Percentiles rank a stretch among this genome's conserved stretches.
Evolutionary conservation across 2,329 filamentous ascomycete species (phyloP).

Genomic region (Phaeosphaeria sp.): DNA sequence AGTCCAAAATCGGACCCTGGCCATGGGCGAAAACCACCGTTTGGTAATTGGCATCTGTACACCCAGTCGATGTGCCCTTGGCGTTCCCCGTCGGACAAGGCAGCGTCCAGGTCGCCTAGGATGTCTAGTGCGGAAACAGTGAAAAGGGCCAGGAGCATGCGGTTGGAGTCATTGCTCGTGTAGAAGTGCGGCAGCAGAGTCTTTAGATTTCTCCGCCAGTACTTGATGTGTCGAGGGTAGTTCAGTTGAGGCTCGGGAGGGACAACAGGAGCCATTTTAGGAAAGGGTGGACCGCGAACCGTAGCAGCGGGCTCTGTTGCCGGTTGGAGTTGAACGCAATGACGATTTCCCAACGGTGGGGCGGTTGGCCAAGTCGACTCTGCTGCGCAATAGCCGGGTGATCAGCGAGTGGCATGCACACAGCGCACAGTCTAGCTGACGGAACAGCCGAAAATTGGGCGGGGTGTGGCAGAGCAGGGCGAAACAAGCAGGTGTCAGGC

Average conservation of each 20-base stretch:
- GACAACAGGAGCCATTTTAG: slow-evolving; percentile 25
- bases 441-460: background rate
- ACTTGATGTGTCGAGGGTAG: slow-evolving; percentile 72
- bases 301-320: slow-evolving; percentile 10
- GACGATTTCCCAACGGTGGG: slow-evolving; percentile 1
- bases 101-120: slow-evolving; percentile 67
- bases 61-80: slow-evolving; percentile 74
- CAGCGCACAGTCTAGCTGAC: slow-evolving; percentile 1
- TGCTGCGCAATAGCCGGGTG: slow-evolving; percentile 1
- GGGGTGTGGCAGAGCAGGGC: background rate
- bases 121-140: slow-evolving; percentile 85
- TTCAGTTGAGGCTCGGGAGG: slow-evolving; percentile 37
- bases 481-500: background rate
- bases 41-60: slow-evolving; percentile 81
- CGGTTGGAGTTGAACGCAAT: slow-evolving; percentile 4
- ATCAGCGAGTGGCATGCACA: slow-evolving; percentile 3
- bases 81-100: slow-evolving; percentile 61
- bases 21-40: slow-evolving; percentile 88
- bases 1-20: slow-evolving; percentile 68
- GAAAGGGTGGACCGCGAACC: slow-evolving; percentile 5
- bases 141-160: slow-evolving; percentile 89
- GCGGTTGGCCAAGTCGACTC: slow-evolving; percentile 2
- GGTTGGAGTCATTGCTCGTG: slow-evolving; percentile 86
- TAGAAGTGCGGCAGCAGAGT: slow-evolving; percentile 82
- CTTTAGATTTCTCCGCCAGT: slow-evolving; percentile 89